A percentile compares a stretch with the other conserved stretches of the same genome.
phyloP scores from a whole-genome alignment of 2,329 filamentous ascomycete species.

The Allantophomopsis lycopodina region DNA sequence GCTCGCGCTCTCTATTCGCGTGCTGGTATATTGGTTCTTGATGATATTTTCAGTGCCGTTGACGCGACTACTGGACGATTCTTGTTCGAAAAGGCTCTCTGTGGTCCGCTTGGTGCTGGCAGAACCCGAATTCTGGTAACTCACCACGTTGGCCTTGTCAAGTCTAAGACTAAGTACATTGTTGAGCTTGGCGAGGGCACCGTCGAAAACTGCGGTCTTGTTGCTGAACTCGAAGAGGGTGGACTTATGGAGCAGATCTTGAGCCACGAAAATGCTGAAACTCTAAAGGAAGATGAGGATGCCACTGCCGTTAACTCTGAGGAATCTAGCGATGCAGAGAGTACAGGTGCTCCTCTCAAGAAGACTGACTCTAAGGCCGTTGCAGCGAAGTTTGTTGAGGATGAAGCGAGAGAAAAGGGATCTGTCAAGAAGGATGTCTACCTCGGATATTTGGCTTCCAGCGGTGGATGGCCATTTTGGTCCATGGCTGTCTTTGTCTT shows the following conservation, averaged over 20 bases:
- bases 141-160: constrained; percentile 61
- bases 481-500: constrained; percentile 36
- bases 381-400: constrained; percentile 61
- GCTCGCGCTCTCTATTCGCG: constrained; percentile 70
- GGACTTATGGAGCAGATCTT: constrained; percentile 43
- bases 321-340: constrained; percentile 27
- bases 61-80: constrained; percentile 72
- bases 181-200: constrained; percentile 59
- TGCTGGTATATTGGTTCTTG: constrained; percentile 62
- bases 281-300: constrained; percentile 33
- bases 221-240: constrained; percentile 47
- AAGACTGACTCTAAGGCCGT: constrained; percentile 31
- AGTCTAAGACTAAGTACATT: constrained; percentile 58
- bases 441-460: constrained; percentile 48
- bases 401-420: constrained; percentile 59
- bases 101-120: constrained; percentile 52
- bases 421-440: constrained; percentile 58
- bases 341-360: constrained; percentile 28
- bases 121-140: constrained; percentile 70
- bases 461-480: constrained; percentile 52
- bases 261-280: constrained; percentile 34
- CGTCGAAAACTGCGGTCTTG: constrained; percentile 47
- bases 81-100: constrained; percentile 64
- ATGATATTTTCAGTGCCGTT: constrained; percentile 72
- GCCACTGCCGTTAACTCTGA: constrained; percentile 41